Evolutionary conservation across 1,139 yeast genomes (phyloP).

Genomic region (Saccharomyces hybrid): DNA sequence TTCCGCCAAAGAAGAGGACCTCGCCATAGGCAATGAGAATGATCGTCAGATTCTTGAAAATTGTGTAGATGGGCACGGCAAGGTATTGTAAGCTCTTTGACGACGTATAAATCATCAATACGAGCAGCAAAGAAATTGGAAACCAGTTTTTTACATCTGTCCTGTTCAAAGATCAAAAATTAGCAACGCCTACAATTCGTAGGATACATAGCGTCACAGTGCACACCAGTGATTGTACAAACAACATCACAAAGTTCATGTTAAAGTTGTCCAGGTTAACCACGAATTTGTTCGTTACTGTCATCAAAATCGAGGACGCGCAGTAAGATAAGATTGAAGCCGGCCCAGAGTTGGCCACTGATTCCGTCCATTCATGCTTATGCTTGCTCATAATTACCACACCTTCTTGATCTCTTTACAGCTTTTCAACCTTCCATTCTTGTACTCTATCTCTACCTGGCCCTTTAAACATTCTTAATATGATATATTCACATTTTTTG

Average conservation of each 20-base stretch:
- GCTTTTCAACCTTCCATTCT: neutral
- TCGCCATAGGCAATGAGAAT: conserved; percentile 96
- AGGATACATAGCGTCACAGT: conserved; percentile 60
- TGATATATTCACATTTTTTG: neutral
- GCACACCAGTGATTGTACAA: conserved; percentile 76
- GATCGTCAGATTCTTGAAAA: conserved; percentile 91
- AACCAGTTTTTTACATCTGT: conserved; percentile 91
- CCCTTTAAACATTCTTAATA: neutral
- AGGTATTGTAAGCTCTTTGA: conserved; percentile 87
- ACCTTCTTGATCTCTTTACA: neutral
- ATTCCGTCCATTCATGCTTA: conserved; percentile 9
- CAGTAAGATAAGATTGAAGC: conserved; percentile 81
- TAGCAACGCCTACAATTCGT: conserved; percentile 65
- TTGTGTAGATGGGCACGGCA: conserved; percentile 90
- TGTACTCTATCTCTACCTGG: neutral
- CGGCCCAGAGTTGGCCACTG: conserved; percentile 67
- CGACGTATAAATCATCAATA: conserved; percentile 89
- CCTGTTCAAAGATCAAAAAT: conserved; percentile 73
- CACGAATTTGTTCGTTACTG: conserved; percentile 90
- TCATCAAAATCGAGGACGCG: conserved; percentile 87
- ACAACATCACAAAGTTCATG: conserved; percentile 80
- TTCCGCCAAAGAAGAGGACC: conserved; percentile 92
- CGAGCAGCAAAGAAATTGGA: conserved; percentile 83
- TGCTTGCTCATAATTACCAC: conserved; percentile 17
- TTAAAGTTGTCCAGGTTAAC: conserved; percentile 75